phyloP scores from a whole-genome alignment of 208 protist species.

The Trypanosomatidae sp. region DNA sequence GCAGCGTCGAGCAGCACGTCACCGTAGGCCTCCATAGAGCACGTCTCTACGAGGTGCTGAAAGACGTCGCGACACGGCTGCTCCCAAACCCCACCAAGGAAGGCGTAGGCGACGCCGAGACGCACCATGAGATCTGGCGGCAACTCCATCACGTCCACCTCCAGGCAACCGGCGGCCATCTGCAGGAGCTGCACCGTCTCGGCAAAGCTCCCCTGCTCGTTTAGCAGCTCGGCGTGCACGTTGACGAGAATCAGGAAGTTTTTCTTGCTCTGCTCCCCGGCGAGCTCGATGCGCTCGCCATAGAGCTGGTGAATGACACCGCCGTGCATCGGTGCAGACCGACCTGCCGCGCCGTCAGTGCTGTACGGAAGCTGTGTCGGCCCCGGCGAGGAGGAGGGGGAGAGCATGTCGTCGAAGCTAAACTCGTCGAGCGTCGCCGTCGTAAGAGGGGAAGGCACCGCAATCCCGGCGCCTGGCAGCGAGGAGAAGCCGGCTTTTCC shows the following conservation, averaged over 20 bases:
- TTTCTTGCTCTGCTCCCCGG: conserved; percentile 37
- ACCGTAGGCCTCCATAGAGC: conserved; percentile 78
- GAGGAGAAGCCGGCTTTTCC: neutral
- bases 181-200: conserved; percentile 74
- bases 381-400: conserved; percentile 6
- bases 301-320: conserved; percentile 42
- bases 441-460: neutral
- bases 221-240: conserved; percentile 85
- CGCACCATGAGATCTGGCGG: conserved; percentile 85
- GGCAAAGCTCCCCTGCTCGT: conserved; percentile 75
- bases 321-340: neutral
- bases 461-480: no score
- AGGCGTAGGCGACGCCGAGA: conserved; percentile 82
- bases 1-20: conserved; percentile 85
- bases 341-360: neutral
- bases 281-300: conserved; percentile 50
- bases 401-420: conserved; percentile 20
- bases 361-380: no score
- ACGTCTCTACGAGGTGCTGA: conserved; percentile 68
- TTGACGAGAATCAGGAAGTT: conserved; percentile 90
- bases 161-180: conserved; percentile 58
- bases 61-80: conserved; percentile 78
- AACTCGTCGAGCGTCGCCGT: conserved; percentile 18
- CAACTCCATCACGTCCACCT: conserved; percentile 69
- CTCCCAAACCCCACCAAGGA: conserved; percentile 49